Base-by-base conservation (phyloP, 768 basidiomycete genomes). In the Candolleomyces eurysporus region DNA sequence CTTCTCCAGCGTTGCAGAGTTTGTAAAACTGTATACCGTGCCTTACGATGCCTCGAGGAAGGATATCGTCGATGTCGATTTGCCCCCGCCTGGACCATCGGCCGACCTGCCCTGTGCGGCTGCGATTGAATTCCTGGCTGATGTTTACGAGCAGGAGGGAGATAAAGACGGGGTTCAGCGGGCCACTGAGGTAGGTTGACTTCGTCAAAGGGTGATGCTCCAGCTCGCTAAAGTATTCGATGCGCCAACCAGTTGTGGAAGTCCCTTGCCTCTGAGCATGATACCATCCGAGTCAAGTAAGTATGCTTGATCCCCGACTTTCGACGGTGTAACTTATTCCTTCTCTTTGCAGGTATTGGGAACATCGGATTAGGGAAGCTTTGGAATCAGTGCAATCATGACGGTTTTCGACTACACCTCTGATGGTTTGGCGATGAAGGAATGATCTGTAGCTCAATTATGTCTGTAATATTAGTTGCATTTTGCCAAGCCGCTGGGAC, bases 71-170 rank as follows among this genome's bases (percentile, higher is more conserved):
- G 90, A 93, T 71, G 76, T 92, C 31, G 89, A 93, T 62, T 87
- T 90, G 66, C 92, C 90, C 2, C 79, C 78, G 0, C 92, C 92
- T 0, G 77, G 82, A 4, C 71, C 75, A 51, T 79, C 77, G 32
- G 90, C 94, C 4, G 80, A 90, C 45, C 75, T 96, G 8, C 94
- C 95, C 2, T 89, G 90, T 59, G 77, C 83, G 5, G 79, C 86
- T 21, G 95, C 95, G 9, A 77, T 96, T 51, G 94, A 96, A 71
- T 93, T 95, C 72, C 65, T 94, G 63, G 94, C 93, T 0, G 92
- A 96, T 68, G 79, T 87, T 2, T 80, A 85, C 66, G 89, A 89
- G 66, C 74, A 79, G 40, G 79, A 80, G 57, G 86, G 59, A 32
- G 81, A 76, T 10, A 78, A 79, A 31, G 78, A 80, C 11, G 75